A percentile compares a stretch with the other conserved stretches of the same genome.
Conservation (phyloP, 352 stramenopile genomes). For the Blastocystis sp. region DNA sequence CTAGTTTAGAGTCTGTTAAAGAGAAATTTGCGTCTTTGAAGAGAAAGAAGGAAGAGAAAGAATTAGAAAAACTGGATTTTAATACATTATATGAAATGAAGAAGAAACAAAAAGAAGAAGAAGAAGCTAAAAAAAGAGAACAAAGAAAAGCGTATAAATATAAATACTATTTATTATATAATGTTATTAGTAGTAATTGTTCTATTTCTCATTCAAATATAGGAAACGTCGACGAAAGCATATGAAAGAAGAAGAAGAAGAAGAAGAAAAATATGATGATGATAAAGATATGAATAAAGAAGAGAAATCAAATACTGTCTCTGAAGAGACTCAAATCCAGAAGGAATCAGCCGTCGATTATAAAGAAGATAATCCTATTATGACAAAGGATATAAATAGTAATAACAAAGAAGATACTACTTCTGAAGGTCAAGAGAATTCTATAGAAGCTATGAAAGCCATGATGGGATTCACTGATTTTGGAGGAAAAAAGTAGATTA, state of each 20-base stretch:
- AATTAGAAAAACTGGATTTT: slow-evolving; percentile 19
- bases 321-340: too few relatives aligned
- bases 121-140: slow-evolving; percentile 57
- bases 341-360: slow-evolving; percentile 41
- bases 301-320: too few relatives aligned
- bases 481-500: slow-evolving; percentile 55
- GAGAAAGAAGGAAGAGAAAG: slow-evolving; percentile 56
- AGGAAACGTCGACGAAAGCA: too few relatives aligned
- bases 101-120: slow-evolving; percentile 60
- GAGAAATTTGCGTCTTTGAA: slow-evolving; percentile 46
- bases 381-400: slow-evolving; percentile 24
- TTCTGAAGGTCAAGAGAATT: slow-evolving; percentile 47
- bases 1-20: slow-evolving; percentile 4
- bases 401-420: slow-evolving; percentile 34
- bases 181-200: too few relatives aligned
- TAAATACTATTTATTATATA: too few relatives aligned
- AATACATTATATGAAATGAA: too few relatives aligned
- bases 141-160: slow-evolving; percentile 55
- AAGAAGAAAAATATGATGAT: too few relatives aligned
- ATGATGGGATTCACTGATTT: slow-evolving; percentile 72
- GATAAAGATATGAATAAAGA: too few relatives aligned
- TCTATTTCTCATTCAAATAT: too few relatives aligned
- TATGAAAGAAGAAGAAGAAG: too few relatives aligned
- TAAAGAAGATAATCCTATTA: slow-evolving; percentile 9
- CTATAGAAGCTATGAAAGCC: slow-evolving; percentile 56